Evolutionary conservation across 345 rosid genomes (phyloP), one percentile per base, ranked within the genome.

Genomic region (Acer negundo): DNA sequence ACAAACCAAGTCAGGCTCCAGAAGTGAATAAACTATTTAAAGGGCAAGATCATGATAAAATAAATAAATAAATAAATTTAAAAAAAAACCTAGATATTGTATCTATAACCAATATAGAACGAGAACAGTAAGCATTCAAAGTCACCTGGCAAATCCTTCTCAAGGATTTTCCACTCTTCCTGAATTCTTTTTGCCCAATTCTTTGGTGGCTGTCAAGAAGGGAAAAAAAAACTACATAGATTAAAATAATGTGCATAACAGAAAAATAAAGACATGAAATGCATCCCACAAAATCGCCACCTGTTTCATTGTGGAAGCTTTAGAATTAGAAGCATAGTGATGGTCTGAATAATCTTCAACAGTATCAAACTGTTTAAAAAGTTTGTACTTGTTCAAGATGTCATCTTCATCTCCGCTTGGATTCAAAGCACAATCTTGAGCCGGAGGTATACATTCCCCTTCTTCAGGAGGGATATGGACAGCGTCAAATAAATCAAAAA

Each of bases 151-250:
- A 95, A 87, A 85, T 93, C 96, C 71, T 92, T 88, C 85, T 90
- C 93, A 71, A 93, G 88, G 67, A 87, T 91, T 84, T 47, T 89
- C 99, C 99, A 95, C 82, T 95, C 99, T 7, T 92, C 96, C 82
- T 88, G 94, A 78, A 93, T 91, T 83, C 82, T 92, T 83, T 85
- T 92, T 11, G 83, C 86, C 98, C 96, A 95, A 3, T 70, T 84
- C 75, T 89, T 91, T 2, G 90, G 59, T 42, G 89, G 89, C 99
- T 92, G 83, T 31, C 35, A 73, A 20, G 51, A 79, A 69, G 59
- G 85, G 42, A 67, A 68, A 19, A 51, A n/a, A 42, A 47, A 47
- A 12, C 35, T 31, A 47, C 66, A 51, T 40, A 53, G 38, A 40
- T 35, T 69, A 73, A 19, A 61, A 56, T 23, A 72, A 69, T 17